Evolutionary conservation across 208 protist genomes (phyloP).

Genomic region (Herpetomonas tarakana): DNA sequence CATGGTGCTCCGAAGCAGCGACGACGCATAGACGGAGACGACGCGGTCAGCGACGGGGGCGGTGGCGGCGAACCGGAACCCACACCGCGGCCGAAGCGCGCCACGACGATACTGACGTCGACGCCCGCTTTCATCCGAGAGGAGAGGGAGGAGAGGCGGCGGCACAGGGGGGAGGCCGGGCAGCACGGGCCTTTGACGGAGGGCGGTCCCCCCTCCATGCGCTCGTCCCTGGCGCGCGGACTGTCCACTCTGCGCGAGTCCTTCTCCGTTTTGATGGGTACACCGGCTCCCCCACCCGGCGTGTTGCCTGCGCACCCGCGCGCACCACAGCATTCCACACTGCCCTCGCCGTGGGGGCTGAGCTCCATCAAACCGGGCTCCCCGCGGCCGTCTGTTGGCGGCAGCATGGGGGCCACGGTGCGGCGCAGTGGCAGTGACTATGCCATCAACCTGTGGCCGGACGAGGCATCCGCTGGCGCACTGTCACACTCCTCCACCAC

Average conservation of each 20-base stretch:
- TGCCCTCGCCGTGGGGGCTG: constrained; percentile 13
- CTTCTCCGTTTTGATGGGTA: constrained; percentile 18
- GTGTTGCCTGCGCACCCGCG: neutral
- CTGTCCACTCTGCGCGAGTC: constrained; percentile 56
- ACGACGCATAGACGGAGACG: neutral
- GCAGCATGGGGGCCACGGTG: neutral
- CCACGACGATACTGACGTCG: constrained; percentile 23
- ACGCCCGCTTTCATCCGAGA: constrained; percentile 35
- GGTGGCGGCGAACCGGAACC: neutral
- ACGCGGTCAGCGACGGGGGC: neutral
- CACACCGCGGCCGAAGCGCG: constrained; percentile 18
- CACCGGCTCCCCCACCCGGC: neutral
- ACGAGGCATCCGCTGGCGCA: neutral
- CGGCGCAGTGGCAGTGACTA: neutral
- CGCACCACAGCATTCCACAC: neutral
- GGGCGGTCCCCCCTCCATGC: neutral
- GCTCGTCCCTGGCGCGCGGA: constrained; percentile 25
- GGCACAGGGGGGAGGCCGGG: neutral
- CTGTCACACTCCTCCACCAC: neutral
- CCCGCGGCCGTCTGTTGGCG: neutral
- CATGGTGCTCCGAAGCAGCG: neutral
- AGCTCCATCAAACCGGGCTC: constrained; percentile 15
- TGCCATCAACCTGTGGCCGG: neutral
- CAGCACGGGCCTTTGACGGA: neutral
- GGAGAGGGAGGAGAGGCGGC: neutral